Conservation (phyloP, 2,329 filamentous ascomycete genomes). For the Penicillium sp. region DNA sequence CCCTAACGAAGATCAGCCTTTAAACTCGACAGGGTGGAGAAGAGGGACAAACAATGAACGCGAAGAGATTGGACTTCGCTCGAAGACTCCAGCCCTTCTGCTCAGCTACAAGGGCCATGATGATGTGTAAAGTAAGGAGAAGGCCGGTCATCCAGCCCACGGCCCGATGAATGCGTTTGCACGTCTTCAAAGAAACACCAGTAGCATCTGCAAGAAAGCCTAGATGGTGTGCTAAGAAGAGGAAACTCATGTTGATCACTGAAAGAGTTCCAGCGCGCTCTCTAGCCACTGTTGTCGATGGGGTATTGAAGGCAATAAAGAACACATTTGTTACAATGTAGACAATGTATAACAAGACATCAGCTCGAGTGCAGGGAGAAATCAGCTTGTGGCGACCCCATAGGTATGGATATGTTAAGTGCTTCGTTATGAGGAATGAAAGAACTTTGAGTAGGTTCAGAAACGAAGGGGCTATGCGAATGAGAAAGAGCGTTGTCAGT, state of each 20-base stretch:
- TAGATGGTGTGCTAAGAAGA: conserved; percentile 14
- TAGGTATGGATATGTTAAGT: conserved; percentile 13
- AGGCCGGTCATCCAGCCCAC: conserved; percentile 12
- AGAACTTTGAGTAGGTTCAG: conserved; percentile 4
- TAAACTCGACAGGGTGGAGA: not conserved
- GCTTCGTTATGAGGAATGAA: conserved; percentile 11
- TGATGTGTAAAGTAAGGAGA: conserved; percentile 6
- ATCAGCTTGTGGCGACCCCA: conserved; percentile 13
- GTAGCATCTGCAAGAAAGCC: conserved; percentile 12
- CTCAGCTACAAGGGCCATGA: conserved; percentile 7
- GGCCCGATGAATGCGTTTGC: conserved; percentile 12
- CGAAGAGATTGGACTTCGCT: conserved; percentile 12
- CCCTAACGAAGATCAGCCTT: conserved; percentile 10
- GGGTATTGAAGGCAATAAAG: conserved; percentile 9
- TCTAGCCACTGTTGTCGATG: conserved; percentile 8
- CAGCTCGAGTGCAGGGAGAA: conserved; percentile 13
- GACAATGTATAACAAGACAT: conserved; percentile 8
- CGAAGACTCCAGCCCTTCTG: conserved; percentile 8
- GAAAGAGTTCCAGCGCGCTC: conserved; percentile 12
- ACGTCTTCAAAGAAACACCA: conserved; percentile 12
- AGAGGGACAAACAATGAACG: conserved; percentile 10
- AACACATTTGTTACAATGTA: conserved; percentile 13
- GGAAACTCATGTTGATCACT: conserved; percentile 17
- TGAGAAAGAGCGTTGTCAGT: conserved; percentile 10
- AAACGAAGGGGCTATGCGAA: conserved; percentile 8